Evolutionary conservation across 208 protist species (phyloP).

Genomic region (Leishmania tropica): DNA sequence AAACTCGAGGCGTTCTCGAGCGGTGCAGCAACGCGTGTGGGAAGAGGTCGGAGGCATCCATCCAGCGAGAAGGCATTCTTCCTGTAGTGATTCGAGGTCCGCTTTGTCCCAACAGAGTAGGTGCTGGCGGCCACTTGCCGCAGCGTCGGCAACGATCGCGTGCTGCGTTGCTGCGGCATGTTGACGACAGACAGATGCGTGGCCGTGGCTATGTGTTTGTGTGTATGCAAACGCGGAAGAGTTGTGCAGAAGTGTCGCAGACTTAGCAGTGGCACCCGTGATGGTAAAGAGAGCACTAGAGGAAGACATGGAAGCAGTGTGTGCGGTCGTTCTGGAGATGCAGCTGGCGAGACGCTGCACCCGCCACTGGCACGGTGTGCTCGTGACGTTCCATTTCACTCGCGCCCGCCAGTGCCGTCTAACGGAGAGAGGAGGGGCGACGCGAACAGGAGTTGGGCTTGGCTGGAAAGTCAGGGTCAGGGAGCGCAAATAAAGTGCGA

Average conservation of each 20-base stretch:
- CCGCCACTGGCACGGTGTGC: neutral
- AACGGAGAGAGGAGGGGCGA: neutral
- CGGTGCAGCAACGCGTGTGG: conserved; percentile 5
- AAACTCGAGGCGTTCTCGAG: neutral
- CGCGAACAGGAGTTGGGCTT: neutral
- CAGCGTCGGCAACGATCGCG: conserved; percentile 4
- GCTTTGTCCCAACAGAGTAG: neutral
- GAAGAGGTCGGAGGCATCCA: conserved; percentile 3
- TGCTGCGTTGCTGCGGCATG: conserved; percentile 9
- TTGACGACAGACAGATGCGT: neutral
- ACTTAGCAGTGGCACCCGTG: neutral
- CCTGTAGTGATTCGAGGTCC: neutral
- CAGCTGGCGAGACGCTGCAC: neutral
- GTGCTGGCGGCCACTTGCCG: conserved; percentile 3
- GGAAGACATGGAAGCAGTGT: neutral
- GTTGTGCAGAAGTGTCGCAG: neutral
- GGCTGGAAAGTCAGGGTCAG: neutral
- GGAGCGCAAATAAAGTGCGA: neutral
- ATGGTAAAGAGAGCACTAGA: neutral
- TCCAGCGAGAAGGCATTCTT: conserved; percentile 24
- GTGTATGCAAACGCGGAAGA: neutral
- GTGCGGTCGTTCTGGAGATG: neutral
- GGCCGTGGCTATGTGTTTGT: too few relatives aligned
- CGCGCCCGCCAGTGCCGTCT: too few relatives aligned
- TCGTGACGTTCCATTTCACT: neutral